Evolutionary conservation across 176 grass and related monocot genomes (phyloP), one percentile per base, ranked within the genome.

Genomic region (Raddia guianensis): DNA sequence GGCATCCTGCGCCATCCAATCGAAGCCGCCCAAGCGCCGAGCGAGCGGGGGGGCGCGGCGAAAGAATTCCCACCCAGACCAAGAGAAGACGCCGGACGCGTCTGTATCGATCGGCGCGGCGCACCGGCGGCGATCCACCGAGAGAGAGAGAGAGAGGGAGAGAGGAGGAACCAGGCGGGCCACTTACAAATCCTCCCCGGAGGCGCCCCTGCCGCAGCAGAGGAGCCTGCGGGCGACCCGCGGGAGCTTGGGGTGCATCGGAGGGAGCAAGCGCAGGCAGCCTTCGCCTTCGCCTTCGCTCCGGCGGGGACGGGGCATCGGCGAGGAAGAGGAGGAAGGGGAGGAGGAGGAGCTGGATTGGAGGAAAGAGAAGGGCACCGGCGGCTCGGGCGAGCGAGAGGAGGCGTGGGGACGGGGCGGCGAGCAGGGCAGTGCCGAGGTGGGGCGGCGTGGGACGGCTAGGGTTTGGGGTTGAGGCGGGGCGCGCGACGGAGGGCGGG

Each of bases 141-240:
- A 48, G 37, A 40, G 33, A 27, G 27, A 27, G 27, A 27, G 27
- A 27, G 27, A 27, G 27, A 27, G 27, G 1, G 27, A 27, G 27
- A 27, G 27, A 27, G 27, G 5, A 20, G 54, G 5, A 50, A 15
- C 16, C 13, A 61, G 8, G 65, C 42, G 16, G 57, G 61, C 46
- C 27, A 80, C 85, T 82, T 74, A 91, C 82, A 82, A 33, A 73
- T 91, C 90, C 68, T 88, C 88, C 34, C 78, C 47, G 61, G 88
- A 60, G 73, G 52, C 47, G 47, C 42, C 21, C 32, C 77, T 85
- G 44, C 33, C 61, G 79, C 90, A 96, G 79, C 90, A 89, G 69
- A 92, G 70, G 59, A 95, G 34, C 80, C 78, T 86, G 82, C 72
- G 80, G 76, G 82, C 86, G 50, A 82, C 71, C 84, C 84, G 76